phyloP scores from a whole-genome alignment of 2,329 filamentous ascomycete species.

The Zopfia rhizophila region DNA sequence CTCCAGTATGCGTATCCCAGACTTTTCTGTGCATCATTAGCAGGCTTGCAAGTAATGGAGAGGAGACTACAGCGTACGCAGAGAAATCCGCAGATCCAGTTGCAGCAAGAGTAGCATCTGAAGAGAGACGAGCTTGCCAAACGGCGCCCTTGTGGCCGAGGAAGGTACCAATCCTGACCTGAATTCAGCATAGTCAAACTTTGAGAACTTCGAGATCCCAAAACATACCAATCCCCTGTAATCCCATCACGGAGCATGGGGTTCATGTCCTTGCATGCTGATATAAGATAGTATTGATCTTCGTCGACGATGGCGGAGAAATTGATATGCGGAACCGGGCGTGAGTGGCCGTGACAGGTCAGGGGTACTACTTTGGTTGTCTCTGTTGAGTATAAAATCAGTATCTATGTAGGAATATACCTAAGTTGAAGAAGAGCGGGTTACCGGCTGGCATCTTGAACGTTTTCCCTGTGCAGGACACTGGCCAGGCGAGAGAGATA shows the following conservation, averaged over 20 bases:
- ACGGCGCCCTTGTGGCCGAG: conserved; percentile 98
- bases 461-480: not conserved
- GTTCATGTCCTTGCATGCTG: conserved; percentile 90
- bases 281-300: conserved; percentile 90
- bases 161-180: conserved; percentile 88
- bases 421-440: too few species aligned
- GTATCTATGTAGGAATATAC: not conserved
- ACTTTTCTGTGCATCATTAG: conserved; percentile 74
- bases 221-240: conserved; percentile 67
- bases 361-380: conserved; percentile 78
- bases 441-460: not conserved
- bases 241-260: conserved; percentile 97
- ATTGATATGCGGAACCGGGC: conserved; percentile 88
- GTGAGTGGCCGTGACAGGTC: conserved; percentile 93
- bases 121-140: conserved; percentile 92
- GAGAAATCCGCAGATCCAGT: conserved; percentile 97
- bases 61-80: conserved; percentile 67
- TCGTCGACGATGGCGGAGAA: conserved; percentile 87
- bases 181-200: not conserved
- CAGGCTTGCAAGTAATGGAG: conserved; percentile 8
- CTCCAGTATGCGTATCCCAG: conserved; percentile 96
- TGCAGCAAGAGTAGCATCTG: conserved; percentile 86
- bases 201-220: conserved; percentile 12
- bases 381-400: conserved; percentile 30
- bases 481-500: not conserved